Conservation (phyloP, 495 filamentous ascomycete species). For the Neurospora sp. region DNA sequence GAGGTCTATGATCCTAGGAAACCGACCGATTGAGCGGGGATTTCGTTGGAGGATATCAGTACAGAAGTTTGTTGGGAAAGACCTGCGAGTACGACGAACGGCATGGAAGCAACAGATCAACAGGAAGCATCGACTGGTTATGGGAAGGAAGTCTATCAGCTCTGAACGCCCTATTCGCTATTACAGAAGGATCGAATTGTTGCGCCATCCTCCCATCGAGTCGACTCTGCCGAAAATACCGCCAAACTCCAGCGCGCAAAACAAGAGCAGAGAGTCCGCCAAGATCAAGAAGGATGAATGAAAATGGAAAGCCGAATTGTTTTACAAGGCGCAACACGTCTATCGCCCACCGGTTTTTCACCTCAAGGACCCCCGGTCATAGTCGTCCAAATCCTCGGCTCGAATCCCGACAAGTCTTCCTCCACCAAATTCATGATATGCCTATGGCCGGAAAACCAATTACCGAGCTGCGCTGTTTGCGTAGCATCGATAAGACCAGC, state of each 20-base stretch:
- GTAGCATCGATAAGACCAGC: constrained; percentile 7
- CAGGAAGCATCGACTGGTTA: not conserved
- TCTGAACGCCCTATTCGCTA: not conserved
- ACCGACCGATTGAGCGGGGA: constrained; percentile 39
- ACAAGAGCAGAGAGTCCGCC: not conserved
- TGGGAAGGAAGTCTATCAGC: not conserved
- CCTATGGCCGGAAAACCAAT: constrained; percentile 60
- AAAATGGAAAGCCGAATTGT: not conserved
- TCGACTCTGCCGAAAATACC: not conserved
- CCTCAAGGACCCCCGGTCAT: not conserved
- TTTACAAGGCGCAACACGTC: not conserved
- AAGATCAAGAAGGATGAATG: not conserved
- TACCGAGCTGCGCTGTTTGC: constrained; percentile 44
- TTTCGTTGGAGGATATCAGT: not conserved
- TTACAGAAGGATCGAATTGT: not conserved
- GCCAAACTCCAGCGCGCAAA: not conserved
- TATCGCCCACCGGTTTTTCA: not conserved
- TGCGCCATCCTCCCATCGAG: not conserved
- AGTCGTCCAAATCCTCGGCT: constrained; percentile 26
- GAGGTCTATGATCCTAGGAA: constrained; percentile 44
- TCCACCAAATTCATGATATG: constrained; percentile 56
- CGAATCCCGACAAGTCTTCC: constrained; percentile 43
- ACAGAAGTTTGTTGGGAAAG: not conserved
- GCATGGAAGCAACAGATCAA: not conserved
- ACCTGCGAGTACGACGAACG: not conserved